A percentile compares a stretch with the other conserved stretches of the same genome.
Evolutionary conservation across 164 flowering plant genomes (phyloP).

Genomic region (Stephania cephalantha): DNA sequence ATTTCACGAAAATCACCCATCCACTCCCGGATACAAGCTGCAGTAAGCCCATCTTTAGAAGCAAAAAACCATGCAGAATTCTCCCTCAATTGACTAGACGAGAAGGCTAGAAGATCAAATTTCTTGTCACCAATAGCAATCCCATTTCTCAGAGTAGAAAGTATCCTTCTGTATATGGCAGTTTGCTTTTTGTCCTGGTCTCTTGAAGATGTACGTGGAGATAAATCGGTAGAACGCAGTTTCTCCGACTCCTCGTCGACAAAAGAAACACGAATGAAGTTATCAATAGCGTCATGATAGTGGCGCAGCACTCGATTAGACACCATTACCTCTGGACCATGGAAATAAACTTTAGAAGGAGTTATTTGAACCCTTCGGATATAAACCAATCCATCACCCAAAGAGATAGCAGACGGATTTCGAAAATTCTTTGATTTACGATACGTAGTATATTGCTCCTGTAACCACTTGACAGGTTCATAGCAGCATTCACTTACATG

Average conservation of each 20-base stretch:
- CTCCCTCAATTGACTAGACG: slow-evolving; percentile 75
- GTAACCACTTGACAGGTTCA: slow-evolving; percentile 64
- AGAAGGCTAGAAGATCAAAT: slow-evolving; percentile 88
- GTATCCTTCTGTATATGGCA: slow-evolving; percentile 49
- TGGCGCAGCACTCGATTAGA: slow-evolving; percentile 73
- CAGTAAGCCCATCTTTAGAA: slow-evolving; percentile 41
- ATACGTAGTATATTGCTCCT: slow-evolving; percentile 38
- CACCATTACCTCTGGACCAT: slow-evolving; percentile 72
- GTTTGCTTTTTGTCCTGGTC: slow-evolving; percentile 29
- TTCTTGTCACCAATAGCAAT: slow-evolving; percentile 64
- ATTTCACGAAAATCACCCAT: slow-evolving; percentile 75
- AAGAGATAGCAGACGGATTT: slow-evolving; percentile 31
- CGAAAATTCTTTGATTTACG: slow-evolving; percentile 16
- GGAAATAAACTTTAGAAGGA: slow-evolving; percentile 63
- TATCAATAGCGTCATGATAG: slow-evolving; percentile 40
- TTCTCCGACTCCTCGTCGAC: slow-evolving; percentile 72
- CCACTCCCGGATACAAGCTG: slow-evolving; percentile 56
- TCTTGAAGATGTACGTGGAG: slow-evolving; percentile 26
- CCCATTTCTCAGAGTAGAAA: slow-evolving; percentile 47
- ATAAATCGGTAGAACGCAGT: slow-evolving; percentile 50
- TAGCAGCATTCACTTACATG: slow-evolving; percentile 61
- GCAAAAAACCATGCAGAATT: slow-evolving; percentile 93
- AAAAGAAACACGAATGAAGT: slow-evolving; percentile 75
- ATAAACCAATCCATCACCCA: slow-evolving; percentile 65
- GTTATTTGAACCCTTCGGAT: slow-evolving; percentile 72